phyloP scores from a whole-genome alignment of 257 asterid species.

The Fraxinus anomala region DNA sequence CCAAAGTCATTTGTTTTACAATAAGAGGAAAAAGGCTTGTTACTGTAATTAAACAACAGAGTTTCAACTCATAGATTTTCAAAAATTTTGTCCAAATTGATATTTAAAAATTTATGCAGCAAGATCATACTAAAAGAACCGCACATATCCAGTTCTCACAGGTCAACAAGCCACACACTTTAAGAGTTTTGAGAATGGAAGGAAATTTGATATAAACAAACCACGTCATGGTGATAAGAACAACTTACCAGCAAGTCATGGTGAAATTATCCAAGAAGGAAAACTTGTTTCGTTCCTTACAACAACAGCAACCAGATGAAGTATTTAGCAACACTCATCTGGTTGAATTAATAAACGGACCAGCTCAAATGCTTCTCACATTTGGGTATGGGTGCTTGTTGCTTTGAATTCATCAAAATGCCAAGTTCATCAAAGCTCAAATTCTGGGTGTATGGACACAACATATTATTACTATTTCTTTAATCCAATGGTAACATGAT shows the following conservation, averaged over 20 bases:
- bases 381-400: neutral
- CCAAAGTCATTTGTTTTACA: neutral
- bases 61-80: neutral
- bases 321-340: neutral
- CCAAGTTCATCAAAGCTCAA: neutral
- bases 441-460: neutral
- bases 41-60: neutral
- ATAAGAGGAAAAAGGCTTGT: neutral
- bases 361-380: neutral
- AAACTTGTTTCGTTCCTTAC: neutral
- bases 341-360: neutral
- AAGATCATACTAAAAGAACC: neutral
- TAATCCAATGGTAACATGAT: neutral
- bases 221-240: neutral
- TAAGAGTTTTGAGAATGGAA: neutral
- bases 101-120: neutral
- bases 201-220: neutral
- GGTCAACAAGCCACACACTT: neutral
- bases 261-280: neutral
- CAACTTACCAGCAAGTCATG: neutral
- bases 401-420: neutral
- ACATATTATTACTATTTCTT: neutral
- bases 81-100: neutral
- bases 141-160: neutral
- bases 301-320: neutral